Evolutionary conservation across 2,329 filamentous ascomycete species (phyloP), one percentile per base, ranked within the genome.

Genomic region (Paecilomyces dactylethromorphus): DNA sequence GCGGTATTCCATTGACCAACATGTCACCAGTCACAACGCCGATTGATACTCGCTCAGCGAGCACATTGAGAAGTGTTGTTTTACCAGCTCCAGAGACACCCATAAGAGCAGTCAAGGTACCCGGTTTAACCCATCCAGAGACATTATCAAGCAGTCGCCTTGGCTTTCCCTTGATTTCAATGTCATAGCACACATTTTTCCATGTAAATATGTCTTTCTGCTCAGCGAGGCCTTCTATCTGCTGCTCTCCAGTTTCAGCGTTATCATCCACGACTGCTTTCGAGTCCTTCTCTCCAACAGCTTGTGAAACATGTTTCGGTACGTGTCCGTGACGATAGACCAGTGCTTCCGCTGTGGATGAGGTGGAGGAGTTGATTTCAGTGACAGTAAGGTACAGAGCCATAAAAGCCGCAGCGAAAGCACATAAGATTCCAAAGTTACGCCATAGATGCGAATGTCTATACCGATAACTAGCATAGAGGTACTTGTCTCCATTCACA

Each of bases 401-500:
- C 74, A 87, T 82, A 74, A 90, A 90, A 58, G 81, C 83, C 31
- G 89, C 64, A 56, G 87, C 72, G 71, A 90, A 89, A 0, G 71
- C 87, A 15, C 87, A 68, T 1, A 90, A 69, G 58, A 91, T 88
- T 0, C 87, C 88, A 59, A 89, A 81, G 67, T 91, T 90, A 10
- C 87, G 76, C 86, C 86, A 88, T 3, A 83, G 76, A 60, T 89
- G 80, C 0, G 76, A 76, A 63, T 81, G 82, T 13, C 74, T 79
- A 69, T 88, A 89, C 10, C 73, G 66, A 65, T 84, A 88, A 59
- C 79, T 82, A 0, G 75, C 69, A 3, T 75, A 68, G 3, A 89
- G 84, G 63, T 84, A 90, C 0, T 79, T 76, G 60, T 88, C 85
- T 1, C 87, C 87, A 18, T 76, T 83, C 4, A 90, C 82, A 1